These are phyloP conservation scores for Silene coronaria DNA, from an alignment of 179 eudicot species.

Conservation along the genomic window DNA sequence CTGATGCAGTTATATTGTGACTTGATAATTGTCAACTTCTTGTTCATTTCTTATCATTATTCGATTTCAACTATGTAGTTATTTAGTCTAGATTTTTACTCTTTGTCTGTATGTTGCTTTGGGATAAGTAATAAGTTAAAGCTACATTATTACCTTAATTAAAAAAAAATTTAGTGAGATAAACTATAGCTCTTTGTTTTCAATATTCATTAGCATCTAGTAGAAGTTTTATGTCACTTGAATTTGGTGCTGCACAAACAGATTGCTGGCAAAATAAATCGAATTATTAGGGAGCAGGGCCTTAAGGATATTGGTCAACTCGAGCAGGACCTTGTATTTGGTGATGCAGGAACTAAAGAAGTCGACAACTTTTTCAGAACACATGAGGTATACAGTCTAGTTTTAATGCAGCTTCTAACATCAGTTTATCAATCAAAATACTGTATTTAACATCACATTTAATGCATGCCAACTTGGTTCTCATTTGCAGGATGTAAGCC, in stretches of 20 bases:
- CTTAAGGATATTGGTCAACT: constrained; percentile 88
- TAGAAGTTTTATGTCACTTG: constrained; percentile 19
- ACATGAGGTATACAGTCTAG: constrained; percentile 41
- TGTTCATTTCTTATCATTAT: no score
- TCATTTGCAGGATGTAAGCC: constrained; percentile 60
- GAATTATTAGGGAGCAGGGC: constrained; percentile 62
- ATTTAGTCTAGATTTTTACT: no score
- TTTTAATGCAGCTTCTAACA: not conserved
- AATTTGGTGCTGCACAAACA: constrained; percentile 37
- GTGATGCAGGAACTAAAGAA: constrained; percentile 95
- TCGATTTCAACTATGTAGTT: no score
- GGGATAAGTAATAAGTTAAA: not conserved
- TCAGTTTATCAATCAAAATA: not conserved
- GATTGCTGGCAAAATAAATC: constrained; percentile 90
- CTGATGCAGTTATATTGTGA: not conserved
- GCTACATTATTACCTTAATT: not conserved
- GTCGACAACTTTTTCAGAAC: constrained; percentile 67
- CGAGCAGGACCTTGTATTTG: constrained; percentile 96
- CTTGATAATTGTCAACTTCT: not conserved
- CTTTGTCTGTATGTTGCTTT: not conserved
- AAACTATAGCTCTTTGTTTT: not conserved
- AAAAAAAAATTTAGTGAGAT: not conserved
- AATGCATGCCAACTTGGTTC: constrained; percentile 4
- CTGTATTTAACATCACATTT: not conserved
- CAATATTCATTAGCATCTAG: not conserved